phyloP scores from a whole-genome alignment of 257 asterid species.

The Apocynum venetum region DNA sequence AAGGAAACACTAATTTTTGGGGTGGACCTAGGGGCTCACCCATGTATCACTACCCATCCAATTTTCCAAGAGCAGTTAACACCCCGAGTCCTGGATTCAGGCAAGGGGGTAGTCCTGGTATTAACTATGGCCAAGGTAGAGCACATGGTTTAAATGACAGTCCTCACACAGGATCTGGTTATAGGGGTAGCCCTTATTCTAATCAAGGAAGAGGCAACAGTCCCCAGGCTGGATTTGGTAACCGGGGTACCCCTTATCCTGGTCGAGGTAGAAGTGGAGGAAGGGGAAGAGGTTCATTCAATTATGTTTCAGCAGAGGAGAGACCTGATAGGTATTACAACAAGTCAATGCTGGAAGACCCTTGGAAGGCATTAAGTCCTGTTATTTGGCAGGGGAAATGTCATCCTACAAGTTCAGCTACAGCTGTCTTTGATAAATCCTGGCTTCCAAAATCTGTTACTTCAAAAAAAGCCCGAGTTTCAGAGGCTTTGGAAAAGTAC shows the following conservation, averaged over 20 bases:
- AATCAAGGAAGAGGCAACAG: conserved; percentile 40
- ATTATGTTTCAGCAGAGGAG: conserved; percentile 33
- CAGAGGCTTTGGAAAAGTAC: conserved; percentile 28
- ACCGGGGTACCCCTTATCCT: conserved; percentile 21
- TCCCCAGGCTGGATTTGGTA: conserved; percentile 33
- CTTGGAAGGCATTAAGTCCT: conserved; percentile 60
- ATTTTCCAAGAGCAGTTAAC: conserved; percentile 30
- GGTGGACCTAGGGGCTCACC: conserved; percentile 32
- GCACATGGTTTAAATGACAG: conserved; percentile 31
- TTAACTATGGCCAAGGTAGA: conserved; percentile 38
- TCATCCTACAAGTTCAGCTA: conserved; percentile 5
- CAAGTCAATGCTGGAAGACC: conserved; percentile 79
- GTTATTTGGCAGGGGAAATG: conserved; percentile 45
- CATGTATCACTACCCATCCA: conserved; percentile 28
- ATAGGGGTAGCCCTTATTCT: conserved; percentile 20
- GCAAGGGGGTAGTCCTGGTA: conserved; percentile 29
- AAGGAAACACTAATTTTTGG: conserved; percentile 31
- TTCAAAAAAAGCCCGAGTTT: conserved; percentile 54
- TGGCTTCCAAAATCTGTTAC: conserved; percentile 50
- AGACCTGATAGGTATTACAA: conserved; percentile 44
- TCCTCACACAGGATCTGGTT: conserved; percentile 32
- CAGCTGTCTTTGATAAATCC: conserved; percentile 23
- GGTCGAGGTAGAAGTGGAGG: conserved; percentile 40
- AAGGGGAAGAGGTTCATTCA: conserved; percentile 32
- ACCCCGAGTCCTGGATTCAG: conserved; percentile 24